These are phyloP conservation scores for Gynostemma pentaphyllum DNA, from an alignment of 306 rosid species.

Conservation along the genomic window DNA sequence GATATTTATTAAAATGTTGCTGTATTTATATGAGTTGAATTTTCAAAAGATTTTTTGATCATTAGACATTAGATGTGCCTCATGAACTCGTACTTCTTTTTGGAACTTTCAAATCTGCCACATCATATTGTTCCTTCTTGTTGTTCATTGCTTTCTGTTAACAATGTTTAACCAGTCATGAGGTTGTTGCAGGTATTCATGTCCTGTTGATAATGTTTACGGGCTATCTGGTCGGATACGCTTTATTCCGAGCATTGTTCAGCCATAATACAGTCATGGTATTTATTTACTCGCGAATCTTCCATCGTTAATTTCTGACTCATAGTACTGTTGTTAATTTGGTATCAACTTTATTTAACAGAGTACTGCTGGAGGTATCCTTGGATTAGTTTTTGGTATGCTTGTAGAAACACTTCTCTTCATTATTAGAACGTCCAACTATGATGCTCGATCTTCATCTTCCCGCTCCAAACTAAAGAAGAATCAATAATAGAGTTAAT, in stretches of 20 bases:
- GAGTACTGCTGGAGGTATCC: slow-evolving; percentile 89
- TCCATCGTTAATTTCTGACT: not conserved
- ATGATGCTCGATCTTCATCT: slow-evolving; percentile 28
- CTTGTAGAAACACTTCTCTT: slow-evolving; percentile 89
- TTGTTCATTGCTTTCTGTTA: not conserved
- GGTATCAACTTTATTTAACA: slow-evolving; percentile 17
- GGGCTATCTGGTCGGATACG: slow-evolving; percentile 70
- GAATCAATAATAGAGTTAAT: slow-evolving; percentile 37
- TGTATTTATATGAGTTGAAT: too few relatives aligned
- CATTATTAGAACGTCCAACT: slow-evolving; percentile 42
- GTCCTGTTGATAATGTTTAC: slow-evolving; percentile 74
- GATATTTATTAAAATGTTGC: too few relatives aligned
- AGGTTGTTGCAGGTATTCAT: slow-evolving; percentile 53
- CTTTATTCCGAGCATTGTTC: slow-evolving; percentile 74
- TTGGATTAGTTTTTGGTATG: slow-evolving; percentile 76
- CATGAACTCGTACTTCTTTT: too few relatives aligned
- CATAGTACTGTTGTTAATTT: not conserved
- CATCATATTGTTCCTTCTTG: not conserved
- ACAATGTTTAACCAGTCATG: not conserved
- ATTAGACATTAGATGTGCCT: too few relatives aligned
- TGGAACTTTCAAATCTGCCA: not conserved
- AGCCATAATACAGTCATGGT: slow-evolving; percentile 71
- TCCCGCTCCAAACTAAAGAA: slow-evolving; percentile 48
- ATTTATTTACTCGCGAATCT: too few relatives aligned
- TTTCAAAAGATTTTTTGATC: too few relatives aligned